A percentile compares a stretch with the other conserved stretches of the same genome.
Evolutionary conservation across 2,329 filamentous ascomycete species (phyloP).

Genomic region (Ambrosiella beaveri): DNA sequence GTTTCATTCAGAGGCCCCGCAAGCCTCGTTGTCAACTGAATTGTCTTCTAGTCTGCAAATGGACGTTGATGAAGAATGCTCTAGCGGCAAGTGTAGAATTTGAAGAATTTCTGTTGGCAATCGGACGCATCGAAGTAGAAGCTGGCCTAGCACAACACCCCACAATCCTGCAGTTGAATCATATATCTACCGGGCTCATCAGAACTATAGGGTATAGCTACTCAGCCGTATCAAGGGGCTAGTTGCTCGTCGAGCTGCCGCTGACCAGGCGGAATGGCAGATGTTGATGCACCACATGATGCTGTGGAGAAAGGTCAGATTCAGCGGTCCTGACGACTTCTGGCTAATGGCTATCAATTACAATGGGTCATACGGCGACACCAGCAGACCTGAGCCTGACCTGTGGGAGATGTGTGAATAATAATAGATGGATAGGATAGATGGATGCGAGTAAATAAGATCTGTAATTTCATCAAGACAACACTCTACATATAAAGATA

Average conservation of each 20-base stretch:
- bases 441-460: too few relatives aligned
- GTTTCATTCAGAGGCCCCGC: background rate
- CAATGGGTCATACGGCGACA: too few relatives aligned
- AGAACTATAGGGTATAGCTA: background rate
- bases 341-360: too few relatives aligned
- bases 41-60: background rate
- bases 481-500: too few relatives aligned
- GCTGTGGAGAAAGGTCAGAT: background rate
- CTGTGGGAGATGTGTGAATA: too few relatives aligned
- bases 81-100: background rate
- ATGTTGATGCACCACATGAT: background rate
- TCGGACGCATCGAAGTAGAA: background rate
- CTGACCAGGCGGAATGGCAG: background rate
- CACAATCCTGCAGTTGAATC: background rate
- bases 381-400: too few relatives aligned
- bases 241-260: background rate
- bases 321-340: too few relatives aligned
- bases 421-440: too few relatives aligned
- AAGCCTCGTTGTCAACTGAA: background rate
- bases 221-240: background rate
- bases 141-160: background rate
- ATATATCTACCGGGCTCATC: background rate
- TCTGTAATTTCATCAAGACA: too few relatives aligned
- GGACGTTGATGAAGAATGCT: background rate
- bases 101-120: background rate